Evolutionary conservation across 495 filamentous ascomycete species (phyloP).

Genomic region (Lasiosphaeria ovina): DNA sequence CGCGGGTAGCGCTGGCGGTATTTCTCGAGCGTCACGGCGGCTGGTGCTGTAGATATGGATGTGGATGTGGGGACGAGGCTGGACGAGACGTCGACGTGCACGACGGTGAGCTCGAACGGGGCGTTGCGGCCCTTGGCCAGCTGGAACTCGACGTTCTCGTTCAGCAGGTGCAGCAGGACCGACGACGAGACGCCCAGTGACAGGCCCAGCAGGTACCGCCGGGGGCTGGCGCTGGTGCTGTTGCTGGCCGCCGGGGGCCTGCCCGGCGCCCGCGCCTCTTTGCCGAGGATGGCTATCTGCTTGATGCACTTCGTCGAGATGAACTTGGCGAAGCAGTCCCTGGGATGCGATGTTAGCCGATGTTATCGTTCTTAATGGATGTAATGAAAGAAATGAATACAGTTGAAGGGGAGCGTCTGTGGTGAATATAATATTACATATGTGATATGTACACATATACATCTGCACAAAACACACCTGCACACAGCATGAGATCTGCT

Average conservation of each 20-base stretch:
- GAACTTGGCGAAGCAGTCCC: slow-evolving; percentile 75
- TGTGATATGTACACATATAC: too few species aligned
- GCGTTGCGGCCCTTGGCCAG: slow-evolving; percentile 51
- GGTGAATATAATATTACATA: neutral
- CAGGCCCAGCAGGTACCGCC: slow-evolving; percentile 68
- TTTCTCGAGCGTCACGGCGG: slow-evolving; percentile 8
- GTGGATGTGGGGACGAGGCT: neutral
- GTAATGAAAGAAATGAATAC: neutral
- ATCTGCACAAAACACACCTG: slow-evolving; percentile 8
- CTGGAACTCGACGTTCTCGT: slow-evolving; percentile 62
- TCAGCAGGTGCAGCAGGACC: slow-evolving; percentile 72
- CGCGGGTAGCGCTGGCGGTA: slow-evolving; percentile 54
- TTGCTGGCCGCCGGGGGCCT: slow-evolving; percentile 30
- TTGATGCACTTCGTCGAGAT: slow-evolving; percentile 72
- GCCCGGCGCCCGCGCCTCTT: slow-evolving; percentile 49
- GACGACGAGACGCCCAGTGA: slow-evolving; percentile 83
- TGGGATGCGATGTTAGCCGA: slow-evolving; percentile 35
- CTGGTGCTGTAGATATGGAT: neutral
- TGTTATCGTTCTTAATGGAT: neutral
- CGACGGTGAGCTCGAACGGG: slow-evolving; percentile 63
- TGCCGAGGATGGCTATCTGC: slow-evolving; percentile 62
- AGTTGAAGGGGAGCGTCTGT: neutral
- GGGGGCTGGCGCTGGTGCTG: slow-evolving; percentile 24
- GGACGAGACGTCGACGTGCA: slow-evolving; percentile 56
- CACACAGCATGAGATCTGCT: slow-evolving; percentile 27